Base-by-base conservation (phyloP, 441 rosid genomes). In the Erysimum cheiri region DNA sequence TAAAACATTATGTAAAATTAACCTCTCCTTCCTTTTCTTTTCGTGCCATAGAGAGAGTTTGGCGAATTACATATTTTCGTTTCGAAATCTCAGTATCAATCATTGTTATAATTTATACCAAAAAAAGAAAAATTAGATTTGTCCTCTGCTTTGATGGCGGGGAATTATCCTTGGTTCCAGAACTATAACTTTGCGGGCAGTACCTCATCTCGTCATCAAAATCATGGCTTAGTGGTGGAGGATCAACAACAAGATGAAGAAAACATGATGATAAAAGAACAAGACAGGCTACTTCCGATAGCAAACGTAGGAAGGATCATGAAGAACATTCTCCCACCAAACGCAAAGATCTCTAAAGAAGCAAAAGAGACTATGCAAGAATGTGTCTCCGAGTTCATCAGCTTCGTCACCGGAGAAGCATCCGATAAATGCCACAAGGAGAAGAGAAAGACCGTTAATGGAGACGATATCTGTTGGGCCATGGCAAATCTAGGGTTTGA, bases 401-500 rank as follows among this genome's bases (percentile, higher is more conserved):
- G 93, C 85, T 90, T 90, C 43, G 90, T 90, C 33, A 90, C 93
- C 0, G 93, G 90, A 0, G 96, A 90, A 69, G 96, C 96, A 17
- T 88, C 96, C 0, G 90, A 86, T 53, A 84, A 77, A 71, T 90
- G 96, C 55, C 89, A 85, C 80, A 90, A 81, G 80, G 96, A 90
- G 86, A 90, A 86, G 83, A 74, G 96, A 56, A 90, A 90, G 79
- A 86, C 93, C 0, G 85, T 90, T 3, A 88, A 86, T 9, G 96
- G 96, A 39, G 93, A 88, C 43, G 96, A 90, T 58, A 77, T 90
- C n/a, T 90, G 92, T 58, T 90, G 93, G 92, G 93, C 96, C 28
- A 83, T 88, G 37, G 79, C 84, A 3, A 78, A 81, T 67, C 79
- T 90, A 82, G 96, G 93, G 81, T 85, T 90, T 76, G 93, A 90